A percentile compares a stretch with the other conserved stretches of the same genome.
These are phyloP conservation scores for Acanthamoeba lenticulata DNA, from an alignment of 208 protist genomes.

Conservation along the genomic window DNA sequence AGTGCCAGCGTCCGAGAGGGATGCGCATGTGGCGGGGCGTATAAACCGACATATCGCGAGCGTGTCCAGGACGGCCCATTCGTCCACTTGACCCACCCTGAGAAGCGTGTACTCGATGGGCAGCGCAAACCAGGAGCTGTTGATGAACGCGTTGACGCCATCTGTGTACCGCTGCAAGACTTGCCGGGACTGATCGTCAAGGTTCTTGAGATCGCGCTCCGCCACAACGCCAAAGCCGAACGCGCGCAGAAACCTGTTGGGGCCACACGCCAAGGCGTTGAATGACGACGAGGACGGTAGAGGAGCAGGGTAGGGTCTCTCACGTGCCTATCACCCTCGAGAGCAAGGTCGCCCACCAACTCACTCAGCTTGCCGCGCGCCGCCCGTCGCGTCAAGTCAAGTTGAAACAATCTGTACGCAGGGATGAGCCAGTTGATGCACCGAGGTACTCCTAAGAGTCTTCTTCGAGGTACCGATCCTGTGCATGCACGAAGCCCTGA, in stretches of 20 bases:
- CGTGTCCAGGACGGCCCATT: neutral
- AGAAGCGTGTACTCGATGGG: conserved; percentile 15
- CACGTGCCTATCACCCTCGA: neutral
- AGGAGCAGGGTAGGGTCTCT: neutral
- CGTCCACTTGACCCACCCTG: neutral
- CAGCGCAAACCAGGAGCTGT: neutral
- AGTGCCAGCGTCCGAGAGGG: too few species aligned
- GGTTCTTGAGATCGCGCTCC: neutral
- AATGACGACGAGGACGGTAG: too few species aligned
- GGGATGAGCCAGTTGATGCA: too few species aligned
- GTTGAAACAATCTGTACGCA: neutral
- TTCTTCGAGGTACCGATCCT: neutral
- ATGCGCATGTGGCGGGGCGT: too few species aligned
- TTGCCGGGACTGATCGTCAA: neutral
- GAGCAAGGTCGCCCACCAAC: neutral
- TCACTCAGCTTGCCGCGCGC: neutral
- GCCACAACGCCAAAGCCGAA: conserved; percentile 1
- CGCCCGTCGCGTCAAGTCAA: neutral
- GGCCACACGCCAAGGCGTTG: too few species aligned
- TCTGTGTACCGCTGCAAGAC: neutral
- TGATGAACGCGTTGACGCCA: neutral
- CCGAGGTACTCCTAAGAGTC: too few species aligned
- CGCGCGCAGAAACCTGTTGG: neutral
- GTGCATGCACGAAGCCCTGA: neutral
- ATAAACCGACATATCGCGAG: neutral